Conservation (phyloP, 1,139 yeast genomes). For the Candida sanyaensis region DNA sequence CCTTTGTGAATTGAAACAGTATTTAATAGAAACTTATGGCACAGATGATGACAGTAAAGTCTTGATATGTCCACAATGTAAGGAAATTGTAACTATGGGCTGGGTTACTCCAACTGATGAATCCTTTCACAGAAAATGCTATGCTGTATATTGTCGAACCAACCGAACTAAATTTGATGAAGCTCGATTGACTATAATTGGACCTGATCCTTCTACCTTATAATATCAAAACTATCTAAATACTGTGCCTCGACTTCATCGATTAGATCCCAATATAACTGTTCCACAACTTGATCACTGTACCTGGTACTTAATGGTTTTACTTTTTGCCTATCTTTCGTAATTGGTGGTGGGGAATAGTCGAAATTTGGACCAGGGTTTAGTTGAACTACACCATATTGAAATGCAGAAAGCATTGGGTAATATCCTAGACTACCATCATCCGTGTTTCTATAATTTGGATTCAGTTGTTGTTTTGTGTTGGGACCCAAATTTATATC, state of each 20-base stretch:
- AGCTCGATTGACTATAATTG: conserved; percentile 16
- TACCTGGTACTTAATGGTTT: conserved; percentile 63
- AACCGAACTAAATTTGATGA: conserved; percentile 12
- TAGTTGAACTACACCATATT: conserved; percentile 73
- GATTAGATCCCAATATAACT: conserved; percentile 76
- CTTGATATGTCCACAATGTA: conserved; percentile 52
- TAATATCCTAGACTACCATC: conserved; percentile 89
- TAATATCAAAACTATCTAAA: conserved; percentile 46
- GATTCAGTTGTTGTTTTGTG: conserved; percentile 49
- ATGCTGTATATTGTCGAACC: conserved; percentile 34
- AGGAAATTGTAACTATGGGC: conserved; percentile 60
- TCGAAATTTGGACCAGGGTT: conserved; percentile 71
- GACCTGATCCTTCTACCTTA: conserved; percentile 21
- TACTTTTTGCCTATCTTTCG: conserved; percentile 23
- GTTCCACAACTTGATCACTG: conserved; percentile 75
- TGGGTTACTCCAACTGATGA: conserved; percentile 21
- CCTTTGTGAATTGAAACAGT: conserved; percentile 49
- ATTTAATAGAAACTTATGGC: conserved; percentile 47
- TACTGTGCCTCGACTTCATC: conserved; percentile 82
- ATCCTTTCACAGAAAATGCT: conserved; percentile 52
- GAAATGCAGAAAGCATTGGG: conserved; percentile 85
- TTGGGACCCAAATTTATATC: conserved; percentile 27
- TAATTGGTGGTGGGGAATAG: conserved; percentile 35
- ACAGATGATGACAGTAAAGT: conserved; percentile 40
- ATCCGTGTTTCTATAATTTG: conserved; percentile 56